Evolutionary conservation across 2,329 filamentous ascomycete species (phyloP), one percentile per base, ranked within the genome.

Genomic region (Trichoderma asperellum): DNA sequence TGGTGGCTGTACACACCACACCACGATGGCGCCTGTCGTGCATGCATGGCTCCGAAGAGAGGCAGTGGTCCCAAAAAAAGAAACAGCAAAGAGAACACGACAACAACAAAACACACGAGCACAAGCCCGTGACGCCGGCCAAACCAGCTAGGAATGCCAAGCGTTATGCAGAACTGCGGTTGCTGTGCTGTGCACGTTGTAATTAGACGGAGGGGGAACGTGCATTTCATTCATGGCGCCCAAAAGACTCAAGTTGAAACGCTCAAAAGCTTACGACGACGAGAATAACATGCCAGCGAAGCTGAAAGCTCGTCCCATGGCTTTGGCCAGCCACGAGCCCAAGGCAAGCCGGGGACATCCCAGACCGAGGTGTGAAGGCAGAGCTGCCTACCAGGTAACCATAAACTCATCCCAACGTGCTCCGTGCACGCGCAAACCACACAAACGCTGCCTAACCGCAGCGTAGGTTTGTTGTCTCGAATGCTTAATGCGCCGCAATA

Each of bases 241-340:
- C 16, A 55, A 65, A 57, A 14, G 62, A 57, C 62, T 65, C 62
- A 65, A 57, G 43, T 65, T 65, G 62, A 65, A 65, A 65, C 62
- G 62, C 52, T 65, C 52, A 18, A 47, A 47, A 16, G 32, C 56
- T 37, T 49, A 64, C 35, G 43, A 37, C 37, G 62, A 56, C 37
- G 40, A 43, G 40, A 47, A 21, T 29, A 43, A 57, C 62, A 65
- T 65, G 53, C 62, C 62, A 43, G 62, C 37, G 35, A 65, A 34
- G 18, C 40, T 40, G 40, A 43, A 43, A 43, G 53, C 52, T 65
- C 18, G 52, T 58, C n/a, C 62, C 62, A 65, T 56, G 16, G 16
- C 35, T 37, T 53, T 24, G n/a, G 52, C 62, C 34, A 65, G 40
- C 40, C 6, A 18, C 40, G 40, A n/a, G 40, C 52, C 35, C 56